Evolutionary conservation across 2,329 filamentous ascomycete genomes (phyloP).

Genomic region (Magnaporthiopsis rhizophila): DNA sequence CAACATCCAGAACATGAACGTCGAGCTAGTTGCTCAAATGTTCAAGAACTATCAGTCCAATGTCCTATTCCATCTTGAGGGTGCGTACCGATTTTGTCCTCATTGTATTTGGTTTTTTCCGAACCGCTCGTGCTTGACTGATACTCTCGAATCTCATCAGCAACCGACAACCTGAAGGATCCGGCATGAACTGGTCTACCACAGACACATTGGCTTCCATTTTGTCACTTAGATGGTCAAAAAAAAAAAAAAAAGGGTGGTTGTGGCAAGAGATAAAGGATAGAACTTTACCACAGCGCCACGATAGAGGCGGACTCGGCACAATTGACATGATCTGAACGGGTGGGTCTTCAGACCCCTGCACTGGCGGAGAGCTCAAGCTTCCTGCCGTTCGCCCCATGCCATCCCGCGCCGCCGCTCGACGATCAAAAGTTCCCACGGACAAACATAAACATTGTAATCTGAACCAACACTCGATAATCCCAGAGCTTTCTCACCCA

Average conservation of each 20-base stretch:
- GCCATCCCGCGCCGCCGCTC: neutral
- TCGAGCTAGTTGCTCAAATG: conserved; percentile 96
- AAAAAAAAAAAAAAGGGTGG: too few relatives aligned
- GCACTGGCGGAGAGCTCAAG: neutral
- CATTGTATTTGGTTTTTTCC: too few relatives aligned
- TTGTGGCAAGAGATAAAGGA: too few relatives aligned
- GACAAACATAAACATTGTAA: neutral
- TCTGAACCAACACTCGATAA: conserved; percentile 1
- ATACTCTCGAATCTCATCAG: conserved; percentile 31
- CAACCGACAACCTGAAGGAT: conserved; percentile 76
- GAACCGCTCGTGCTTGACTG: neutral
- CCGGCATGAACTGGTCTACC: conserved; percentile 43
- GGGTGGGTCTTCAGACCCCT: neutral
- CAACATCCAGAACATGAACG: conserved; percentile 98
- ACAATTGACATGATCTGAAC: neutral
- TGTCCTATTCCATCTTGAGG: conserved; percentile 93
- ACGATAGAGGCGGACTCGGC: too few relatives aligned
- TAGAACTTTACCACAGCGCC: too few relatives aligned
- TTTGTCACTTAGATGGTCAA: too few relatives aligned
- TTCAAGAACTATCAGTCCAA: conserved; percentile 99
- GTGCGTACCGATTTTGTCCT: conserved; percentile 34
- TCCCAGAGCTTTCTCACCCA: neutral
- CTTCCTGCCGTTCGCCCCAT: neutral
- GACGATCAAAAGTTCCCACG: neutral
- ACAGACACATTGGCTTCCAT: too few relatives aligned